Evolutionary conservation across 441 rosid species (phyloP), one percentile per base, ranked within the genome.

Genomic region (Erysimum cheiri): DNA sequence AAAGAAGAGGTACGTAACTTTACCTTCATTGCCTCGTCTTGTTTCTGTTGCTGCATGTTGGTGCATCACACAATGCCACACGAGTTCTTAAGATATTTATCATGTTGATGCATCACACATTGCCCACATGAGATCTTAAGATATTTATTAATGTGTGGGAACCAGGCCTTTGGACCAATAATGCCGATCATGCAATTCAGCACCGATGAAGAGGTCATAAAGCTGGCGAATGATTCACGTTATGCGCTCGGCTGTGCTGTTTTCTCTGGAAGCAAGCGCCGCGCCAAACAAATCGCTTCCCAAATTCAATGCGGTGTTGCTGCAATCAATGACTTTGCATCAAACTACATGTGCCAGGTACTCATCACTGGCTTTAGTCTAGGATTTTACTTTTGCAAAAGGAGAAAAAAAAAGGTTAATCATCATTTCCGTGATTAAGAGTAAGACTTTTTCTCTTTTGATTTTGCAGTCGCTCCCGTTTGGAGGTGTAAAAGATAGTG

Each of bases 221-320:
- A 68, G 81, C 90, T 95, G 36, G 95, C 99, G 46, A 95, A 95
- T 74, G 98, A 92, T 80, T 89, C 95, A 15, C 90, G 85, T 69
- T 95, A 85, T 74, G 99, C 98, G 43, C 96, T 95, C 11, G 97
- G 99, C 47, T 92, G 98, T 78, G 96, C 96, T 59, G 96, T 95
- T 61, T 95, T 95, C 72, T 88, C 98, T 28, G 92, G 95, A 69
- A 85, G 86, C 71, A 84, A 95, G 73, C 76, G 70, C 10, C 97
- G 89, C 11, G 99, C 99, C 48, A 88, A 76, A 78, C 82, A 73
- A 69, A 92, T 92, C 41, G 93, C 98, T 72, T 89, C 95, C 43
- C 96, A 92, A 77, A 84, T 92, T 79, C 88, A 84, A 40, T 90
- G 95, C 36, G 99, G 99, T 39, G 87, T 87, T 67, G 95, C 95